These are phyloP conservation scores for Verticillium isaacii DNA, from an alignment of 2,329 filamentous ascomycete genomes.

Conservation along the genomic window DNA sequence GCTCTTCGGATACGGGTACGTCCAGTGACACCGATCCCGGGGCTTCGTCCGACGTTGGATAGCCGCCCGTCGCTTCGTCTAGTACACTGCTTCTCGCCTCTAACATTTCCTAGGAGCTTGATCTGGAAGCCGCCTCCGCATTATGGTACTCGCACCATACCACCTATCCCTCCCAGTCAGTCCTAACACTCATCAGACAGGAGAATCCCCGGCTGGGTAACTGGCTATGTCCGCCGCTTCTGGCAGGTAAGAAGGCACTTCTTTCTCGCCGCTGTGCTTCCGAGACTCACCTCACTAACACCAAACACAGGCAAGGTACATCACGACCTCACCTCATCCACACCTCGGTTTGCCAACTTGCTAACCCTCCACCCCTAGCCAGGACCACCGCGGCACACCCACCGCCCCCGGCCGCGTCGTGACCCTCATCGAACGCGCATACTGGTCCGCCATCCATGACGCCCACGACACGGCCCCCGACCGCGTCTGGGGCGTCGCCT, in stretches of 20 bases:
- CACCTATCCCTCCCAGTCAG: conserved; percentile 3
- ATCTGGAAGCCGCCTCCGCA: conserved; percentile 98
- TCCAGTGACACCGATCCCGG: conserved; percentile 11
- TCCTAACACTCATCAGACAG: conserved; percentile 53
- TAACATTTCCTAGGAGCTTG: conserved; percentile 56
- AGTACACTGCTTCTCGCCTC: background rate
- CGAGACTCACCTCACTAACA: conserved; percentile 8
- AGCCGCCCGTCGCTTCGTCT: background rate
- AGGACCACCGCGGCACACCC: conserved; percentile 92
- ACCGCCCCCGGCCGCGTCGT: conserved; percentile 85
- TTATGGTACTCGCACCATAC: conserved; percentile 59
- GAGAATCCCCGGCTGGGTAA: conserved; percentile 83
- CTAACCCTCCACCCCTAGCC: conserved; percentile 43
- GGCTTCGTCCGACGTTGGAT: background rate
- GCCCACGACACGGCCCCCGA: conserved; percentile 56
- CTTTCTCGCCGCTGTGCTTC: conserved; percentile 3
- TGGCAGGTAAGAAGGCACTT: conserved; percentile 72
- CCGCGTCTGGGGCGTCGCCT: conserved; percentile 86
- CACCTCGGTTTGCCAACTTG: background rate
- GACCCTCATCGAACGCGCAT: conserved; percentile 79
- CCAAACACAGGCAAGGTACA: conserved; percentile 27
- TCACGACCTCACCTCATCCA: background rate
- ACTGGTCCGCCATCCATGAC: conserved; percentile 76
- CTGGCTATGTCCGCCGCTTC: conserved; percentile 89
- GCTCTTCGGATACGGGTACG: conserved; percentile 95